phyloP scores from a whole-genome alignment of 2,329 filamentous ascomycete genomes.

The Cryphonectria radicalis region DNA sequence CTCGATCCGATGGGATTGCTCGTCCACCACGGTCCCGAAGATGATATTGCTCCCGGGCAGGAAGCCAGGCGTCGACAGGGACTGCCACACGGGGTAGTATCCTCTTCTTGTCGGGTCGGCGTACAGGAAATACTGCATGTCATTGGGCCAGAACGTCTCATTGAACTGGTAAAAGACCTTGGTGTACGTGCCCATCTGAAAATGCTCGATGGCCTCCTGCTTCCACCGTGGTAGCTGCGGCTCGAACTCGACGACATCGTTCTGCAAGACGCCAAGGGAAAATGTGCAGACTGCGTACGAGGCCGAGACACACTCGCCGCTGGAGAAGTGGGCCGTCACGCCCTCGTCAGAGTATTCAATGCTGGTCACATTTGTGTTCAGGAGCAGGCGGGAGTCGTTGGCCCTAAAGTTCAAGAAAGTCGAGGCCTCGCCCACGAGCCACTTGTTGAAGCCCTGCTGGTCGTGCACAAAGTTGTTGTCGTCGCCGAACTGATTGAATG shows the following conservation, averaged over 20 bases:
- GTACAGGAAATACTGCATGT: conserved; percentile 51
- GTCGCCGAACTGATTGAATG: conserved; percentile 65
- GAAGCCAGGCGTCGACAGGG: conserved; percentile 61
- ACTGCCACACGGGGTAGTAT: conserved; percentile 65
- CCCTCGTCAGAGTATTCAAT: conserved; percentile 56
- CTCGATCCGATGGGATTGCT: conserved; percentile 62
- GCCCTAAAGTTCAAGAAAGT: conserved; percentile 53
- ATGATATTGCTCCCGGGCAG: conserved; percentile 65
- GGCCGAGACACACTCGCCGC: conserved; percentile 61
- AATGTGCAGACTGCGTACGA: conserved; percentile 70
- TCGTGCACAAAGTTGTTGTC: conserved; percentile 66
- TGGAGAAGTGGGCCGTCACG: conserved; percentile 56
- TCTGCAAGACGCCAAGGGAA: conserved; percentile 69
- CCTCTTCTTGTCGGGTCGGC: conserved; percentile 47
- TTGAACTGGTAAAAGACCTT: conserved; percentile 75
- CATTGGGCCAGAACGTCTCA: conserved; percentile 64
- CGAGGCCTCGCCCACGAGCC: conserved; percentile 60
- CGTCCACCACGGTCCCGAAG: conserved; percentile 65
- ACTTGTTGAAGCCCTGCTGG: conserved; percentile 62
- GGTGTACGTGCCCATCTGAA: conserved; percentile 73
- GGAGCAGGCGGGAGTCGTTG: conserved; percentile 59
- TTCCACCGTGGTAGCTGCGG: conserved; percentile 69
- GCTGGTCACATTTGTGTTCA: conserved; percentile 61
- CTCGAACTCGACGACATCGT: conserved; percentile 60
- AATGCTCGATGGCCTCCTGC: conserved; percentile 63